Evolutionary conservation across 2,329 filamentous ascomycete genomes (phyloP).

Genomic region (Chalaropsis ovoidea): DNA sequence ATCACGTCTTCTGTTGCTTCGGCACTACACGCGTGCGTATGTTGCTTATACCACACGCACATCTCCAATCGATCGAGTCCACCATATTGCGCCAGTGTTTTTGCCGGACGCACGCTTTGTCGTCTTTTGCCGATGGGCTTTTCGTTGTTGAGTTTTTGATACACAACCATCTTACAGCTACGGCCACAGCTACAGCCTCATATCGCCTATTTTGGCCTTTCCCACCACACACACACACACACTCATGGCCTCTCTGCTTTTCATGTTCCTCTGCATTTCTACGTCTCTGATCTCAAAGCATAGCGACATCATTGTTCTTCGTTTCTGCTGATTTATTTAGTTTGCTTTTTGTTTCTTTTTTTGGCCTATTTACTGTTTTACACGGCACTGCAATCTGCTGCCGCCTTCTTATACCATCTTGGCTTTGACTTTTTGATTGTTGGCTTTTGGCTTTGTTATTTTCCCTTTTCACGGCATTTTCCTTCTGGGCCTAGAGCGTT

Average conservation of each 20-base stretch:
- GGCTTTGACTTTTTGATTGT: neutral
- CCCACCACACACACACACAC: neutral
- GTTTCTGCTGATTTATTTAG: neutral
- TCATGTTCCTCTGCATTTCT: neutral
- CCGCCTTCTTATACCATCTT: neutral
- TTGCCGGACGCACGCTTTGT: neutral
- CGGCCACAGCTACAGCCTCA: no score
- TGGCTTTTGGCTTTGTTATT: neutral
- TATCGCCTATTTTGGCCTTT: neutral
- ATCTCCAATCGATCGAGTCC: no score
- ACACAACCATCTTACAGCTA: no score
- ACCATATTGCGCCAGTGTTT: no score
- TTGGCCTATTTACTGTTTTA: neutral
- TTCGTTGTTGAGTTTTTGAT: neutral
- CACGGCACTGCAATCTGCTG: neutral
- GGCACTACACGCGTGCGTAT: no score
- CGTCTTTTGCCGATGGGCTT: neutral
- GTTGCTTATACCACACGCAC: no score
- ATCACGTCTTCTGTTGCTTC: neutral
- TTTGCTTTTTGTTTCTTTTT: neutral
- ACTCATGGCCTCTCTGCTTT: neutral
- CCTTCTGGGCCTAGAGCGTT: neutral
- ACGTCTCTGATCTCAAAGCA: neutral
- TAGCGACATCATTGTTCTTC: neutral
- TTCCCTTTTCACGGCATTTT: conserved; percentile 15